A percentile compares a stretch with the other conserved stretches of the same genome.
These are phyloP conservation scores for Xylaria sp. DNA, from an alignment of 2,329 filamentous ascomycete genomes.

Conservation along the genomic window DNA sequence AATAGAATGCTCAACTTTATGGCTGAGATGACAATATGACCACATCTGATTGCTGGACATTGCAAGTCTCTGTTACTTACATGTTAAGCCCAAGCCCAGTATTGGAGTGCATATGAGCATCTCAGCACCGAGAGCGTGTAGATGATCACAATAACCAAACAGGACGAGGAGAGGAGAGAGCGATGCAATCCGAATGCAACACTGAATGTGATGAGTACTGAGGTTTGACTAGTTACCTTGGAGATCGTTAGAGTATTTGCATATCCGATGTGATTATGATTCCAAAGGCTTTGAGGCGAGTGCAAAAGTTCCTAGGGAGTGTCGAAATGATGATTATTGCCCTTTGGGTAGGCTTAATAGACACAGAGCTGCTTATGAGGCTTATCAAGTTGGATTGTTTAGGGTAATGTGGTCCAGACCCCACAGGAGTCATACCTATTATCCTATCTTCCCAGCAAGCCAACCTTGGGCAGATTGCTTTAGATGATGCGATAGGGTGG, in stretches of 20 bases:
- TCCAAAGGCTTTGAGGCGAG: not conserved
- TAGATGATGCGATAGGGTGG: slow-evolving; percentile 14
- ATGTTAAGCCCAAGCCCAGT: not conserved
- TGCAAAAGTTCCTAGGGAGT: not conserved
- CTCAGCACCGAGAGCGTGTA: no score
- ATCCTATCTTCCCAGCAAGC: not conserved
- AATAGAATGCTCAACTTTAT: not conserved
- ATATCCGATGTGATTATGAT: not conserved
- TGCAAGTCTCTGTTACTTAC: not conserved
- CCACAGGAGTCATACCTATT: not conserved
- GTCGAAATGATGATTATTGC: not conserved
- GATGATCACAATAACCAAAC: not conserved
- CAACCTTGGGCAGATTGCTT: not conserved
- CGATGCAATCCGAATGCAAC: not conserved
- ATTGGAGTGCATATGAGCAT: not conserved
- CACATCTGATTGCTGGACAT: not conserved
- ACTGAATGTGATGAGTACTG: not conserved
- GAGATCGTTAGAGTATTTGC: not conserved
- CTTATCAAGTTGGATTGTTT: not conserved
- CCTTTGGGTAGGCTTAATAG: not conserved
- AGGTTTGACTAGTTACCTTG: not conserved
- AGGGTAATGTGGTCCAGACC: no score
- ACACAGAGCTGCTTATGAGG: not conserved
- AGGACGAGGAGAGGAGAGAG: not conserved
- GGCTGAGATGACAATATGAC: slow-evolving; percentile 6